Conservation (phyloP, 345 rosid species). For the Brassica incana region DNA sequence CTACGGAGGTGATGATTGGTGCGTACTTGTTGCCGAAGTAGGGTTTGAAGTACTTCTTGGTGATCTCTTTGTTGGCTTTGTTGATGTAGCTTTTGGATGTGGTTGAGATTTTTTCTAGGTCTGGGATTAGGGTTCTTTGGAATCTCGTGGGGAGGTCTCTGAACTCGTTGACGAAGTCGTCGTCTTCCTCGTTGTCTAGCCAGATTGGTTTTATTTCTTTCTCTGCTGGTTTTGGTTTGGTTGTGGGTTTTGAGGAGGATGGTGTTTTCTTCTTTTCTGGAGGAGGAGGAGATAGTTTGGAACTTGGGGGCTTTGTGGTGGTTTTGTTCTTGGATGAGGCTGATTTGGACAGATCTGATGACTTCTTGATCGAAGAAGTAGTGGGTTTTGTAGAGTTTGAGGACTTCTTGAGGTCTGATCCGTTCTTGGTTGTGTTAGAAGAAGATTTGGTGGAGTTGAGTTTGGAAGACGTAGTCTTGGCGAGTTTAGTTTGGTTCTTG, state of each 20-base stretch:
- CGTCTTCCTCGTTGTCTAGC: constrained; percentile 62
- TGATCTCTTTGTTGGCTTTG: constrained; percentile 78
- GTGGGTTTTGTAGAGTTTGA: constrained; percentile 46
- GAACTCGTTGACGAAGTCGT: constrained; percentile 66
- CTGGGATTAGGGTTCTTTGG: constrained; percentile 73
- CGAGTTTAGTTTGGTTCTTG: constrained; percentile 54
- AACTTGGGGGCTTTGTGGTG: constrained; percentile 35
- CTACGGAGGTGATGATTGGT: constrained; percentile 60
- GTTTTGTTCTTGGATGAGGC: constrained; percentile 60
- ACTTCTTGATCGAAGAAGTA: constrained; percentile 40
- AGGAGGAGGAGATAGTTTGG: constrained; percentile 25
- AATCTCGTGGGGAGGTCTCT: constrained; percentile 74
- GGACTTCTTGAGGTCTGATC: constrained; percentile 49
- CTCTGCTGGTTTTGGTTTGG: constrained; percentile 37
- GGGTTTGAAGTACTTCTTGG: constrained; percentile 70
- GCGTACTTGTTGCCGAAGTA: constrained; percentile 77
- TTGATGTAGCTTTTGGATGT: constrained; percentile 71
- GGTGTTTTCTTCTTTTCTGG: constrained; percentile 41
- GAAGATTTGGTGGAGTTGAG: constrained; percentile 53
- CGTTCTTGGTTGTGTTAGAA: constrained; percentile 21
- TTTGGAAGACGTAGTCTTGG: constrained; percentile 42
- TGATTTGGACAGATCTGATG: constrained; percentile 58
- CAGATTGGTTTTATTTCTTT: constrained; percentile 46
- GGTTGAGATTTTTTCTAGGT: constrained; percentile 75
- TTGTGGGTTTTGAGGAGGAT: constrained; percentile 36